Conservation (phyloP, 352 stramenopile species). For the Phytophthora colocasiae region DNA sequence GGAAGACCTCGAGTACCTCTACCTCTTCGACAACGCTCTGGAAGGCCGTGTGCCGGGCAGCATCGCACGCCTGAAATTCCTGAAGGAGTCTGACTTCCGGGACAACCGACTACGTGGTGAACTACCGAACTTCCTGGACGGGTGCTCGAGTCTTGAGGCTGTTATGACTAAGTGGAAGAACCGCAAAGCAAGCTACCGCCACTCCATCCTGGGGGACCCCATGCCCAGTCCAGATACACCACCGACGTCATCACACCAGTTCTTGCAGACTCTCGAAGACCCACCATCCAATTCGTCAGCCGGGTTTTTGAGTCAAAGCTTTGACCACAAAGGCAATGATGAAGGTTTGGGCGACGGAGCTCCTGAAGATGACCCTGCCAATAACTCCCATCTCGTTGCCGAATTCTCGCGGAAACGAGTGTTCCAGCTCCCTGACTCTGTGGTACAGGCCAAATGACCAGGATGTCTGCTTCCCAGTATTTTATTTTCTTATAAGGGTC, state of each 20-base stretch:
- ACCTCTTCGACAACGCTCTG: constrained; percentile 87
- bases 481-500: constrained; percentile 35
- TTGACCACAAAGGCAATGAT: constrained; percentile 49
- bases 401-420: constrained; percentile 54
- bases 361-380: constrained; percentile 61
- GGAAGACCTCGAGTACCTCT: constrained; percentile 83
- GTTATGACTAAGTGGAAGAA: constrained; percentile 89
- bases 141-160: constrained; percentile 77
- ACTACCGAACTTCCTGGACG: constrained; percentile 85
- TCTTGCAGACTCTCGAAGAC: constrained; percentile 61
- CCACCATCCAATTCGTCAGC: constrained; percentile 64
- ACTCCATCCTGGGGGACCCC: constrained; percentile 75
- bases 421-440: constrained; percentile 21
- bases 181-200: constrained; percentile 78
- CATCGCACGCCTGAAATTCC: constrained; percentile 77
- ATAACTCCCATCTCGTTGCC: constrained; percentile 54
- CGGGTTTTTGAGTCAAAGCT: constrained; percentile 66
- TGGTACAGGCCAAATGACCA: constrained; percentile 29
- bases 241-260: constrained; percentile 52
- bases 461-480: constrained; percentile 1
- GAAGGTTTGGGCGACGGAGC: constrained; percentile 38
- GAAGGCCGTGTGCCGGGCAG: constrained; percentile 72
- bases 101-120: constrained; percentile 79
- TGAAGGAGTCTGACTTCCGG: constrained; percentile 82
- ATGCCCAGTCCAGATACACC: constrained; percentile 50